Conservation (phyloP, 345 rosid species). For the Gossypium anomalum region DNA sequence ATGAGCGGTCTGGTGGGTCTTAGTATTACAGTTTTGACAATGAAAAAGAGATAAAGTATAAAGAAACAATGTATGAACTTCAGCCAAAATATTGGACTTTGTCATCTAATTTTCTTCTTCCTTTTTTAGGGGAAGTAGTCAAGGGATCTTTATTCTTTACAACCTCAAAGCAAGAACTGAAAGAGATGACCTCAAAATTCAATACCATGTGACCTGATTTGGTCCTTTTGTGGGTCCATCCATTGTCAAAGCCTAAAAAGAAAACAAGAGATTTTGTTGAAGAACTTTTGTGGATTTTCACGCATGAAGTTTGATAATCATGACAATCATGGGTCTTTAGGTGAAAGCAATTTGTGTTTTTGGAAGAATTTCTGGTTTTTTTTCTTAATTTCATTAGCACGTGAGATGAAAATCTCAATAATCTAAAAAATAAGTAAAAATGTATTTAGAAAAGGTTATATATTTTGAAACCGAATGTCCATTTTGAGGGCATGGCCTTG, state of each 20-base stretch:
- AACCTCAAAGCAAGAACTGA: neutral
- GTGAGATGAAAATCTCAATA: neutral
- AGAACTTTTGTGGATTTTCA: slow-evolving; percentile 10
- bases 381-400: neutral
- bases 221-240: neutral
- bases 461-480: too few species aligned
- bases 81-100: slow-evolving; percentile 8
- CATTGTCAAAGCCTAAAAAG: neutral
- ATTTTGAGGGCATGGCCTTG: too few species aligned
- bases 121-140: neutral
- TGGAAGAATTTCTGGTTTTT: neutral
- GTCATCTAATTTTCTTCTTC: neutral
- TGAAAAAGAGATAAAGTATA: neutral
- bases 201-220: neutral
- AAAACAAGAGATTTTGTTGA: neutral
- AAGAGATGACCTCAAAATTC: neutral
- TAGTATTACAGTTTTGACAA: neutral
- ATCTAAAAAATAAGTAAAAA: too few species aligned
- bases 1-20: neutral
- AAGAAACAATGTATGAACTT: neutral
- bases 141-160: neutral
- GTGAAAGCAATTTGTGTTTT: neutral
- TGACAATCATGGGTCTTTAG: slow-evolving; percentile 14
- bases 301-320: slow-evolving; percentile 20
- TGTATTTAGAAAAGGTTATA: too few species aligned